These are phyloP conservation scores for Coemansia sp. DNA, from an alignment of 192 early-diverging fungal genomes.

Conservation along the genomic window DNA sequence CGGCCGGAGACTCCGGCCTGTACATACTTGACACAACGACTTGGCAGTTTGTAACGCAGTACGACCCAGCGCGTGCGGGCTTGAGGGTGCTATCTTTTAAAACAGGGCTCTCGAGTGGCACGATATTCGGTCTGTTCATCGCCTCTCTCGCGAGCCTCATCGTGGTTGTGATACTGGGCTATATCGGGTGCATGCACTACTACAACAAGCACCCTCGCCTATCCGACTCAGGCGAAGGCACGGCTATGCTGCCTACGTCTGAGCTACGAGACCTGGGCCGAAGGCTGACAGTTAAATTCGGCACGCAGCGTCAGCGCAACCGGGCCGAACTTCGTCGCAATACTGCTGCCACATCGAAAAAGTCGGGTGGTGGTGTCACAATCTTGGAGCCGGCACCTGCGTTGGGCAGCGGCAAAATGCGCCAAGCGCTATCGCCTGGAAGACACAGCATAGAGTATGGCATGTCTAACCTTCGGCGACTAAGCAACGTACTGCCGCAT, in stretches of 20 bases:
- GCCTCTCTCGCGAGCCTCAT: conserved; percentile 32
- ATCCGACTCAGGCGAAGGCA: conserved; percentile 22
- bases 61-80: conserved; percentile 26
- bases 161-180: conserved; percentile 31
- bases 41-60: conserved; percentile 40
- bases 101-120: conserved; percentile 30
- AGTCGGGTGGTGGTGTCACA: background rate
- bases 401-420: conserved; percentile 4
- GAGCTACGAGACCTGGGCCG: conserved; percentile 42
- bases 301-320: conserved; percentile 16
- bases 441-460: conserved; percentile 6
- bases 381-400: background rate
- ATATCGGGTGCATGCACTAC: conserved; percentile 46
- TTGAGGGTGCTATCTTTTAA: conserved; percentile 24
- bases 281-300: conserved; percentile 28
- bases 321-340: background rate
- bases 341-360: background rate
- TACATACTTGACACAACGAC: conserved; percentile 42
- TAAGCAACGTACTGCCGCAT: conserved; percentile 6
- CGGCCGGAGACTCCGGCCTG: conserved; percentile 25
- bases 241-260: conserved; percentile 28
- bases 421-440: conserved; percentile 3
- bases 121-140: conserved; percentile 45
- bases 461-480: conserved; percentile 1
- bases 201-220: conserved; percentile 41